Conservation (phyloP, 2,329 filamentous ascomycete genomes). For the Alternaria gansuensis region DNA sequence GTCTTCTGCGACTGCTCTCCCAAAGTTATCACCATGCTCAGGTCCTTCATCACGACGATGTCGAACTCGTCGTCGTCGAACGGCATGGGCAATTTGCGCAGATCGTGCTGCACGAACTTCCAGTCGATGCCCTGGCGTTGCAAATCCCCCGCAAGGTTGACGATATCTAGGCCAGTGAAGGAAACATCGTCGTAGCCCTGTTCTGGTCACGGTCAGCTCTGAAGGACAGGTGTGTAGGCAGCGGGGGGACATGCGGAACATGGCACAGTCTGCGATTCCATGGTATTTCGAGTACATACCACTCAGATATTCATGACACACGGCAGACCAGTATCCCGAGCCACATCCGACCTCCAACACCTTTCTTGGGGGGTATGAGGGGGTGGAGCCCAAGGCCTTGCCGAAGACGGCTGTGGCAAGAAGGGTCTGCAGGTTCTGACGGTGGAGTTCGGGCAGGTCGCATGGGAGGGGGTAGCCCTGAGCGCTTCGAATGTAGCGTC, state of each 20-base stretch:
- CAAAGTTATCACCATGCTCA: conserved; percentile 72
- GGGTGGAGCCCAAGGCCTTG: conserved; percentile 77
- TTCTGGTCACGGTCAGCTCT: conserved; percentile 11
- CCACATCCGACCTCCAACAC: conserved; percentile 90
- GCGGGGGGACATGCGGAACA: not conserved
- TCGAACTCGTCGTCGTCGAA: conserved; percentile 84
- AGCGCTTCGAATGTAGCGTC: conserved; percentile 82
- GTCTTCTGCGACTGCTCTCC: conserved; percentile 63
- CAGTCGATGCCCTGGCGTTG: conserved; percentile 80
- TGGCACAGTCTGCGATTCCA: not conserved
- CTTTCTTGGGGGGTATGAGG: conserved; percentile 66
- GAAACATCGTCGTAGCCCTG: conserved; percentile 73
- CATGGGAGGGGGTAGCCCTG: conserved; percentile 82
- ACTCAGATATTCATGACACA: conserved; percentile 82
- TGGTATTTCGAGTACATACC: conserved; percentile 42
- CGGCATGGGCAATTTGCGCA: conserved; percentile 77
- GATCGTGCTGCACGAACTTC: conserved; percentile 87
- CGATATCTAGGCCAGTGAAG: conserved; percentile 85
- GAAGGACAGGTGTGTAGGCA: not conserved
- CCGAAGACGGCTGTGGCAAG: conserved; percentile 84
- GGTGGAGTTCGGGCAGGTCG: conserved; percentile 85
- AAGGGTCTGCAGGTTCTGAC: conserved; percentile 84
- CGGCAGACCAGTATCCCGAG: conserved; percentile 86
- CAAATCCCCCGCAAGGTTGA: conserved; percentile 72
- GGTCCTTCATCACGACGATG: conserved; percentile 86